These are phyloP conservation scores for Coemansia erecta DNA, from an alignment of 192 early-diverging fungal genomes.

Conservation along the genomic window DNA sequence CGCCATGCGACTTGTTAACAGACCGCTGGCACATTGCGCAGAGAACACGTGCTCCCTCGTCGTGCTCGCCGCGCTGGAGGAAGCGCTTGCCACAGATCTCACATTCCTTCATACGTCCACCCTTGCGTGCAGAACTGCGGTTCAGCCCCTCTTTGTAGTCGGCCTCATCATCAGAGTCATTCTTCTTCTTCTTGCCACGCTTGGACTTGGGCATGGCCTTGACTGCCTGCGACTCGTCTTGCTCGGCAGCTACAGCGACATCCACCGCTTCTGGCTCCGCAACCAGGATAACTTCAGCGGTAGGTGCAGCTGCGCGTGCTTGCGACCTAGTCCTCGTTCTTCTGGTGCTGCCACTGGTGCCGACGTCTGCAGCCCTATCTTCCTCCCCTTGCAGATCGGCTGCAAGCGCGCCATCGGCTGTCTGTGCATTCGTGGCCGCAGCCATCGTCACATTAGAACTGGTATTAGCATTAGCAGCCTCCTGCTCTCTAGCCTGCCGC, in stretches of 20 bases:
- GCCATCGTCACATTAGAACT: not conserved
- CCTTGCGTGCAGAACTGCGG: conserved; percentile 44
- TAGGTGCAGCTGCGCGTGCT: not conserved
- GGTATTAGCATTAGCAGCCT: not conserved
- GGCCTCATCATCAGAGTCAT: conserved; percentile 22
- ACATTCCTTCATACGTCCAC: conserved; percentile 43
- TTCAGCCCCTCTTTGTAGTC: conserved; percentile 28
- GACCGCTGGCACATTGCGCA: conserved; percentile 40
- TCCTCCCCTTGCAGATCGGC: conserved; percentile 35
- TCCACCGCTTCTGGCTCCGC: conserved; percentile 1
- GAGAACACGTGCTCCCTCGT: conserved; percentile 11
- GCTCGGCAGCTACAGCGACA: not conserved
- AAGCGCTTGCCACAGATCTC: conserved; percentile 42
- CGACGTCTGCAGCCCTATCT: conserved; percentile 8
- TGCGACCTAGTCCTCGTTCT: not conserved
- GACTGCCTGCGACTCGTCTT: conserved; percentile 3
- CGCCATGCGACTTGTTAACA: conserved; percentile 21
- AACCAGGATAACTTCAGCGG: not conserved
- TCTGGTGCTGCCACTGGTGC: not conserved
- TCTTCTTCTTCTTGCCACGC: conserved; percentile 23
- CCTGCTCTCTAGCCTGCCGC: conserved; percentile 4
- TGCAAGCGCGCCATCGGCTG: conserved; percentile 30
- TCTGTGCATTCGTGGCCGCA: conserved; percentile 4
- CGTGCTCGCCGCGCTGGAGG: conserved; percentile 27
- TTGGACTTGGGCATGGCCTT: conserved; percentile 4